phyloP scores from a whole-genome alignment of 257 asterid species.

The Fraxinus quadrangulata region DNA sequence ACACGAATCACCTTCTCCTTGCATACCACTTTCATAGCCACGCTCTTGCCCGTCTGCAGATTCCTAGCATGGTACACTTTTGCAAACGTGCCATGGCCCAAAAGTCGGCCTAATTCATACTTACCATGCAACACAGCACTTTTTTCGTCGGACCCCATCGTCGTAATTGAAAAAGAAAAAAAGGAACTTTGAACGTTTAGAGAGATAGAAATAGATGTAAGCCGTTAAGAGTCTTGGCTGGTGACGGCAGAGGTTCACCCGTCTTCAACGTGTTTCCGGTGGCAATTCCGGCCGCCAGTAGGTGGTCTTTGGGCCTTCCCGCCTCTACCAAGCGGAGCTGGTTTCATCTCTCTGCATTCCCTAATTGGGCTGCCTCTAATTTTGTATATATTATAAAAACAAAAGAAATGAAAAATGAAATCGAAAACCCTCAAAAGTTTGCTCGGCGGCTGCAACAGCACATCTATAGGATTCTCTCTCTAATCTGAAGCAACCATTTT shows the following conservation, averaged over 20 bases:
- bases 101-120: slow-evolving; percentile 54
- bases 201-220: not conserved
- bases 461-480: not conserved
- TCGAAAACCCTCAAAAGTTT: not conserved
- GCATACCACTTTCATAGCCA: slow-evolving; percentile 59
- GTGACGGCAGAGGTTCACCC: slow-evolving; percentile 52
- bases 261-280: slow-evolving; percentile 96
- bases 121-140: slow-evolving; percentile 55
- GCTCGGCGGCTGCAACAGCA: not conserved
- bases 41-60: slow-evolving; percentile 44
- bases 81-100: slow-evolving; percentile 67
- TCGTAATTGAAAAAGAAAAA: not conserved
- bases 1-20: slow-evolving; percentile 57
- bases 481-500: not conserved
- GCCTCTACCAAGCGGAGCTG: slow-evolving; percentile 49
- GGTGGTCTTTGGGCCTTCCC: slow-evolving; percentile 49
- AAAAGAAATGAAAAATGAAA: not conserved
- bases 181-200: not conserved
- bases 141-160: slow-evolving; percentile 58
- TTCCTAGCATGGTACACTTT: slow-evolving; percentile 53
- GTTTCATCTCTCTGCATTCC: slow-evolving; percentile 95
- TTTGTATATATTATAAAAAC: not conserved
- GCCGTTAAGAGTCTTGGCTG: slow-evolving; percentile 4
- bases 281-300: slow-evolving; percentile 75
- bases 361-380: slow-evolving; percentile 29